Percentiles rank a stretch among this genome's conserved stretches.
Evolutionary conservation across 805 yeast species (phyloP).

Genomic region (Candida maris): DNA sequence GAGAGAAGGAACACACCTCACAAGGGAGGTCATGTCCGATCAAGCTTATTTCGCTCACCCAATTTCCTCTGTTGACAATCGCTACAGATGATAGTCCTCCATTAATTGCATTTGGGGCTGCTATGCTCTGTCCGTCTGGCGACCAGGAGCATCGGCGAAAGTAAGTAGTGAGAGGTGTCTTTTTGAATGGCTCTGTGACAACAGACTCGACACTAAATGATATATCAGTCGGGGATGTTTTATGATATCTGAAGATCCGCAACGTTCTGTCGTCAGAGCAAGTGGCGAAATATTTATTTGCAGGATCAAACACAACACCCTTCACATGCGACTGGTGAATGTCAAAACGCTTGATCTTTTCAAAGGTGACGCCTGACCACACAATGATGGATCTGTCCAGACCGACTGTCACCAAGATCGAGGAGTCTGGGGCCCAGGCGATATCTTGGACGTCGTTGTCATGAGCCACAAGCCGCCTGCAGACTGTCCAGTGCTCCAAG

Average conservation of each 20-base stretch:
- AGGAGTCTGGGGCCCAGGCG: slow-evolving; percentile 96
- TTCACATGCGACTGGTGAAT: slow-evolving; percentile 94
- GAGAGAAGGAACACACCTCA: slow-evolving; percentile 74
- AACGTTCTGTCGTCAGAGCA: slow-evolving; percentile 94
- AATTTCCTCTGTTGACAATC: slow-evolving; percentile 68
- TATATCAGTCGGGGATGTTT: slow-evolving; percentile 58
- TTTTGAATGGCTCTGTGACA: slow-evolving; percentile 78
- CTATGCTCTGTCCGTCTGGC: slow-evolving; percentile 84
- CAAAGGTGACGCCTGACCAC: slow-evolving; percentile 92
- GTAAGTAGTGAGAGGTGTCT: slow-evolving; percentile 89
- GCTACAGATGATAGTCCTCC: slow-evolving; percentile 78
- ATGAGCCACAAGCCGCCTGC: slow-evolving; percentile 91
- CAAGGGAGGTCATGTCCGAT: slow-evolving; percentile 86
- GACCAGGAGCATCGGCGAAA: slow-evolving; percentile 86
- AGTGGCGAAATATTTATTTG: slow-evolving; percentile 95
- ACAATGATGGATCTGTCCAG: slow-evolving; percentile 87
- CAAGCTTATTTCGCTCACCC: slow-evolving; percentile 72
- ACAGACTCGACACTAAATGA: slow-evolving; percentile 85
- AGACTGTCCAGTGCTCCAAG: slow-evolving; percentile 89
- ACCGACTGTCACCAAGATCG: slow-evolving; percentile 89
- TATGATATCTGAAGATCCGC: slow-evolving; percentile 80
- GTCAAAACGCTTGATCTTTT: slow-evolving; percentile 82
- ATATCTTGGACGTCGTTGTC: slow-evolving; percentile 97
- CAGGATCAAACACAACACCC: slow-evolving; percentile 97
- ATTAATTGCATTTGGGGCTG: slow-evolving; percentile 81